Base-by-base conservation (phyloP, 1,139 yeast species). In the Saccharomyces pastorianus region DNA sequence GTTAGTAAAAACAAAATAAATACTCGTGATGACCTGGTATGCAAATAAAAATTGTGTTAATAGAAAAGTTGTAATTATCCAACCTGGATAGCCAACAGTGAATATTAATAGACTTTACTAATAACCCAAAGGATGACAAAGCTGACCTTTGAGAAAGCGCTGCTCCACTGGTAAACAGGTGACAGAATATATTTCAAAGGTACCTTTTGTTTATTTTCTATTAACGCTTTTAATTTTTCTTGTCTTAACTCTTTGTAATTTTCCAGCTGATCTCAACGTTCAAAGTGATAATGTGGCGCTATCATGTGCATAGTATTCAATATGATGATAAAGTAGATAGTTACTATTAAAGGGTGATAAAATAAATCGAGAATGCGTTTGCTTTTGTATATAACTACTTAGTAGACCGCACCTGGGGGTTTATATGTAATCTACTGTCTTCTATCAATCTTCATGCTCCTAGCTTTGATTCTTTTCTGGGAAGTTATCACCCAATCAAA, bases 401-500 rank as follows among this genome's bases (percentile, higher is more conserved):
- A 23, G 23, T 20, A 42, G 11, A 28, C 32, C 17, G 9, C 26
- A 14, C 20, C 7, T 17, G 23, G 17, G 8, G 20, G 14, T 26
- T 14, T 25, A 41, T 27, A 5, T 20, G 3, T 9, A 8, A 47
- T n/a, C 29, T 50, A 61, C 38, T 54, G 62, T 47, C 68, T 60
- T 47, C 57, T 70, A 63, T 79, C 83, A 2, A 79, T 71, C 59
- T 81, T 82, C 62, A 77, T 72, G 61, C 64, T 71, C 69, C 79
- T 82, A 56, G 80, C 86, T 63, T 73, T 76, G 51, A 76, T 77
- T 59, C 95, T 77, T 63, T 91, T 97, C 46, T 78, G 81, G 6
- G 90, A 89, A n/a, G 88, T 83, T 60, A 90, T 73, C 0, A 85
- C 84, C 96, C 96, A 90, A 56, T 84, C 83, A 52, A 86, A 81